Conservation (phyloP, 2,329 filamentous ascomycete species). For the Claviceps quebecensis region DNA sequence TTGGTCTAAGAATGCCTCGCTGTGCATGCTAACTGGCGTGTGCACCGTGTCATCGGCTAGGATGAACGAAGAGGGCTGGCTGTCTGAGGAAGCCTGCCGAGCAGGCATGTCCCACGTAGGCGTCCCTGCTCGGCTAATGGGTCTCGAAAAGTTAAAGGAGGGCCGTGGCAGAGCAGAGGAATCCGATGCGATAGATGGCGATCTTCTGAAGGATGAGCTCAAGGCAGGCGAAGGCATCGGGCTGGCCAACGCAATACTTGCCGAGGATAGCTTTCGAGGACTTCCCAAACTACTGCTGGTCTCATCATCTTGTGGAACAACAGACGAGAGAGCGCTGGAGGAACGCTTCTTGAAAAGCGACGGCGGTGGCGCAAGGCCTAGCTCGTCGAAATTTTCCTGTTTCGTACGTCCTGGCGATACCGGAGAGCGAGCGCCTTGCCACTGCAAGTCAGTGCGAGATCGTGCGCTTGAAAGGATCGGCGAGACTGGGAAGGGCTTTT, state of each 20-base stretch:
- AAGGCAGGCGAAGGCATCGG: slow-evolving; percentile 41
- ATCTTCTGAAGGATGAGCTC: slow-evolving; percentile 50
- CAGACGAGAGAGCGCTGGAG: slow-evolving; percentile 48
- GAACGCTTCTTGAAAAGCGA: slow-evolving; percentile 36
- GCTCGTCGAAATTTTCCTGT: slow-evolving; percentile 34
- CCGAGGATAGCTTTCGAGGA: slow-evolving; percentile 65
- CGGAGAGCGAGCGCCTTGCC: slow-evolving; percentile 16
- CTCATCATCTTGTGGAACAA: slow-evolving; percentile 59
- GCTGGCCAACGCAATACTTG: slow-evolving; percentile 39
- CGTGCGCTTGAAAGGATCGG: slow-evolving; percentile 20
- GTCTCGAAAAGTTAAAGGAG: slow-evolving; percentile 87
- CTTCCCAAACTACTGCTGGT: slow-evolving; percentile 36
- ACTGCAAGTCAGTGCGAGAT: slow-evolving; percentile 22
- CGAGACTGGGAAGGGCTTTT: slow-evolving; percentile 15
- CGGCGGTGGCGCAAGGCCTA: slow-evolving; percentile 36
- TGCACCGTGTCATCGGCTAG: slow-evolving; percentile 51
- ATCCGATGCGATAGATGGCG: slow-evolving; percentile 75
- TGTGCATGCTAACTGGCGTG: slow-evolving; percentile 59
- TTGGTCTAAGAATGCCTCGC: slow-evolving; percentile 50
- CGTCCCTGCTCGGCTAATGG: slow-evolving; percentile 60
- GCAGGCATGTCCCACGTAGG: slow-evolving; percentile 43
- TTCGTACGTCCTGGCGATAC: slow-evolving; percentile 32
- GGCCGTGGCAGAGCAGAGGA: slow-evolving; percentile 59
- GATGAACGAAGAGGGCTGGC: slow-evolving; percentile 50
- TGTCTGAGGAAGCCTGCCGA: slow-evolving; percentile 52